A percentile compares a stretch with the other conserved stretches of the same genome.
Conservation (phyloP, 1,284 basidiomycete genomes). For the Meripilus lineatus region DNA sequence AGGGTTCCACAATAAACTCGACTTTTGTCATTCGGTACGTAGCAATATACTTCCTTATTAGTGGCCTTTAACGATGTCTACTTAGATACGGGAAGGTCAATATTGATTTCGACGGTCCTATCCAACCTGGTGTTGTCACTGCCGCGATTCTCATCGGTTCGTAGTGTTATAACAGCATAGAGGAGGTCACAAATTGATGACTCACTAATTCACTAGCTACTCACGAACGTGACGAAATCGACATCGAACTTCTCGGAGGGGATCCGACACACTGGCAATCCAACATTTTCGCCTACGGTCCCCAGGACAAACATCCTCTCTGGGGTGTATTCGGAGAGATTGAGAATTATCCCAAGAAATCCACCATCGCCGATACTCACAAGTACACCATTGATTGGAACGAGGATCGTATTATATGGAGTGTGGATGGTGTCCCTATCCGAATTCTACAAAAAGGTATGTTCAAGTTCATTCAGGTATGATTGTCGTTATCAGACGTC, state of each 20-base stretch:
- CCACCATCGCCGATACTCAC: conserved; percentile 26
- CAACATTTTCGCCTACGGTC: conserved; percentile 38
- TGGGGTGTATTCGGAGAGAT: conserved; percentile 36
- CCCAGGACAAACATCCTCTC: conserved; percentile 28
- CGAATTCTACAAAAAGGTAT: conserved; percentile 35
- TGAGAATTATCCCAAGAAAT: conserved; percentile 22
- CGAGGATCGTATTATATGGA: conserved; percentile 37
- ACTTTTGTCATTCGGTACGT: conserved; percentile 33
- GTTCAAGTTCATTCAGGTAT: conserved; percentile 7
- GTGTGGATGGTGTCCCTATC: conserved; percentile 33
- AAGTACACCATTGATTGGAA: conserved; percentile 42
- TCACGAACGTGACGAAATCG: conserved; percentile 39
- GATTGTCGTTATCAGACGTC: background rate
- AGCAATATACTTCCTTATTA: background rate
- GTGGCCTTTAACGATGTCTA: background rate
- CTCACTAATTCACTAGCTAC: conserved; percentile 19
- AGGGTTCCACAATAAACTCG: conserved; percentile 40
- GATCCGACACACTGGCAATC: conserved; percentile 39
- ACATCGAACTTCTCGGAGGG: conserved; percentile 40
- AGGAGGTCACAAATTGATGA: background rate
- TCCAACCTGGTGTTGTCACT: conserved; percentile 32
- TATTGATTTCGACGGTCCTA: conserved; percentile 29
- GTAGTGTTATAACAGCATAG: conserved; percentile 2
- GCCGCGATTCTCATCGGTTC: conserved; percentile 37
- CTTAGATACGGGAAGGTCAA: conserved; percentile 34